Base-by-base conservation (phyloP, 768 basidiomycete species). In the Pulveroboletus sp. region DNA sequence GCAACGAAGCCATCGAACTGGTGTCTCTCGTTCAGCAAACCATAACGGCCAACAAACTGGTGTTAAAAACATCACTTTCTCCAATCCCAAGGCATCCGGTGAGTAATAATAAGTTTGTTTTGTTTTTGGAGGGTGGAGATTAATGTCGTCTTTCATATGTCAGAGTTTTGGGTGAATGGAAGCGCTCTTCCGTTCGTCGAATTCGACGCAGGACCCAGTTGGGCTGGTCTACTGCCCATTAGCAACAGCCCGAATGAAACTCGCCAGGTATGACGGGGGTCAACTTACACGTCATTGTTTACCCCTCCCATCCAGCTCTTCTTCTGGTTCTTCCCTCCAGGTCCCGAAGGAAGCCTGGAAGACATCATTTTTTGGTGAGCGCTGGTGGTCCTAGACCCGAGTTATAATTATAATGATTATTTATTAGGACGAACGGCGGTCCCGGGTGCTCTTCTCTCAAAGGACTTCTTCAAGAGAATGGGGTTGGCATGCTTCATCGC, bases 251-350 rank as follows among this genome's bases (percentile, higher is more conserved):
- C 72, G 10, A 72, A 84, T 39, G 87, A 90, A 66, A n/a, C n/a
- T n/a, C n/a, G n/a, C n/a, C n/a, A n/a, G n/a, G n/a, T n/a, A n/a
- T n/a, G n/a, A n/a, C n/a, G 85, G 83, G 5, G 76, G 86, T 37
- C 74, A 88, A 8, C 24, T n/a, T 19, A 2, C 6, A 12, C 2
- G 21, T 17, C 3, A 43, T n/a, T n/a, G 14, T 24, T n/a, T 13
- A 9, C 27, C 0, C 44, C n/a, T n/a, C n/a, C n/a, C n/a, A n/a
- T n/a, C n/a, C n/a, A 89, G 85, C 75, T 88, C 16, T 90, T 84
- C 72, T 90, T 90, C 69, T 89, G 87, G 87, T 84, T 87, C 68
- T 89, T 87, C 72, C 87, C 87, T 46, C 84, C 87, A 2, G 86
- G 85, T 5, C 84, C 84, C 0, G 69, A 81, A 56, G 87, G 86